These are phyloP conservation scores for Dimocarpus longan DNA, from an alignment of 345 rosid species.

Conservation along the genomic window DNA sequence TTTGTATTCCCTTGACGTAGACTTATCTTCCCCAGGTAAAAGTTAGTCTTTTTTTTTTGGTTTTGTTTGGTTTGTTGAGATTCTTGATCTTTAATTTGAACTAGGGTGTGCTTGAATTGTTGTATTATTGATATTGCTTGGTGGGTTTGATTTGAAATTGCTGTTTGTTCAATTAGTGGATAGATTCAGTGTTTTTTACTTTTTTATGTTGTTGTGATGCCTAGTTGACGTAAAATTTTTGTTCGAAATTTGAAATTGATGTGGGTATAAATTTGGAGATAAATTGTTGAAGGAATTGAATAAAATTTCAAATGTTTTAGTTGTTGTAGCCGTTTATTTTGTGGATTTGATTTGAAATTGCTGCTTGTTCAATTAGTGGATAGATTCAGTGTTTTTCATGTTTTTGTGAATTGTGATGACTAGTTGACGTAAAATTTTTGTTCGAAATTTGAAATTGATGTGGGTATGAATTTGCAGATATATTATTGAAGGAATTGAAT, in stretches of 20 bases:
- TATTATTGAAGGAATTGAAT: not conserved
- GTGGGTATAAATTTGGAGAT: not conserved
- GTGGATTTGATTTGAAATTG: not conserved
- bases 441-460: not conserved
- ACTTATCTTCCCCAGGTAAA: slow-evolving; percentile 26
- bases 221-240: not conserved
- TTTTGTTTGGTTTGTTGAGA: not conserved
- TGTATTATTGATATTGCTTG: not conserved
- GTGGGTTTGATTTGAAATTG: not conserved
- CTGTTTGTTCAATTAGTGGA: not conserved
- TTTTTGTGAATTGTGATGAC: not conserved
- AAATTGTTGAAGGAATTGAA: not conserved
- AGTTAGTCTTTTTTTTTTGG: too few species aligned
- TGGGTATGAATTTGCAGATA: not conserved
- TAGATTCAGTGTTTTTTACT: not conserved
- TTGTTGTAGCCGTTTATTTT: too few species aligned
- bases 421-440: not conserved
- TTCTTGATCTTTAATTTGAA: not conserved
- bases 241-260: not conserved
- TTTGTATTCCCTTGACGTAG: slow-evolving; percentile 12
- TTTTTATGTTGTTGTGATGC: not conserved
- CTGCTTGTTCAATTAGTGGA: not conserved
- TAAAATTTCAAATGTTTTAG: not conserved
- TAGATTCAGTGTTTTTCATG: not conserved
- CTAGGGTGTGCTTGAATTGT: not conserved